Conservation (phyloP, 108 stramenopile genomes). For the Parietichytrium sp. region DNA sequence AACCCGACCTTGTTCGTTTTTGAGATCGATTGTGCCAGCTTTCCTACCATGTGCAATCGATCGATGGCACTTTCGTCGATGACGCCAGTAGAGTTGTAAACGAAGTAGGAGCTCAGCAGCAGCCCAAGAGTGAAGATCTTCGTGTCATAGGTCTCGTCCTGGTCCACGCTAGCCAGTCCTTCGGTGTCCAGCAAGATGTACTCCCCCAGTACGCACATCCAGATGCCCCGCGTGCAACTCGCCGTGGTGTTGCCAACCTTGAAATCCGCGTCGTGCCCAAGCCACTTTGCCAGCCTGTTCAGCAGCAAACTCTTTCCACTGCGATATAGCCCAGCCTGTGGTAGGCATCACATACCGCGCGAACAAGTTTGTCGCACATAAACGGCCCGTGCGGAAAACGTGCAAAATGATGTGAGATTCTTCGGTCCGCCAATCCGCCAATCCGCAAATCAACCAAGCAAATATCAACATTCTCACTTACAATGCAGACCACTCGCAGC, state of each 20-base stretch:
- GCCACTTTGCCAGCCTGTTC: conserved; percentile 37
- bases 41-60: conserved; percentile 43
- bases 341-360: background rate
- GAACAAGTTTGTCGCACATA: background rate
- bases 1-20: conserved; percentile 35
- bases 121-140: conserved; percentile 45
- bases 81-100: conserved; percentile 45
- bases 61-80: conserved; percentile 46
- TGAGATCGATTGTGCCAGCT: conserved; percentile 43
- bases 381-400: background rate
- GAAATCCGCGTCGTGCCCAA: conserved; percentile 31
- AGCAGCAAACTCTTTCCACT: conserved; percentile 51
- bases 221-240: conserved; percentile 49
- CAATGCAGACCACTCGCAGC: background rate
- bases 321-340: conserved; percentile 43
- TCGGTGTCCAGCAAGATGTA: conserved; percentile 48
- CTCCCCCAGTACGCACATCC: conserved; percentile 43
- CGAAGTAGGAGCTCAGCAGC: conserved; percentile 41
- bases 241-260: conserved; percentile 43
- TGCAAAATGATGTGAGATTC: background rate
- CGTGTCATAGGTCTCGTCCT: conserved; percentile 44
- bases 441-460: background rate
- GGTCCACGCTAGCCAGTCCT: conserved; percentile 41
- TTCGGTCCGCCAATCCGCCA: background rate
- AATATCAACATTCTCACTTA: background rate